Evolutionary conservation across 2,329 filamentous ascomycete species (phyloP).

Genomic region (Dactylella cylindrospora): DNA sequence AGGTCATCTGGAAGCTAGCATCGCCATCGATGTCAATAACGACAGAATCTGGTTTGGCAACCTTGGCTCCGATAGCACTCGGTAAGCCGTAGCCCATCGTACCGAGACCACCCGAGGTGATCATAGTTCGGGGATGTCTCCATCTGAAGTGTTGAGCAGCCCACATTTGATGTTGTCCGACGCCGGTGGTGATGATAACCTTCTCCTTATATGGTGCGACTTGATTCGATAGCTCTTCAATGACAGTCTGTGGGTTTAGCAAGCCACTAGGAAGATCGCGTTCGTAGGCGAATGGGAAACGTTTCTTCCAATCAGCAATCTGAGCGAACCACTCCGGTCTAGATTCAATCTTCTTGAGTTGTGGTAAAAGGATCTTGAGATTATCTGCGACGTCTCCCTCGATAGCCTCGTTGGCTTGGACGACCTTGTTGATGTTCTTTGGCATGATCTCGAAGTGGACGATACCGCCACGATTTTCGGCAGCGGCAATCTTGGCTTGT

Average conservation of each 20-base stretch:
- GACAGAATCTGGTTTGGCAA: conserved; percentile 74
- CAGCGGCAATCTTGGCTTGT: conserved; percentile 77
- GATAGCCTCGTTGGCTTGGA: conserved; percentile 91
- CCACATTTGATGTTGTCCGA: conserved; percentile 99
- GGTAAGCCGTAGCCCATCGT: conserved; percentile 97
- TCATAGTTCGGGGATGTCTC: conserved; percentile 87
- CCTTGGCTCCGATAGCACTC: conserved; percentile 92
- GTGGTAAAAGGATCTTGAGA: conserved; percentile 71
- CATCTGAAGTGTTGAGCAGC: conserved; percentile 94
- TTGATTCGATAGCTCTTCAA: conserved; percentile 84
- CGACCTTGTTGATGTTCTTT: conserved; percentile 99
- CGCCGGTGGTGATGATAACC: conserved; percentile 88
- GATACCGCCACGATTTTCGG: conserved; percentile 85
- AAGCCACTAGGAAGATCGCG: conserved; percentile 71
- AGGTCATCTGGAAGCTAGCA: conserved; percentile 98
- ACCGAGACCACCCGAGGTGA: conserved; percentile 92
- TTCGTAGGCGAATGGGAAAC: conserved; percentile 86
- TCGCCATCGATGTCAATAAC: conserved; percentile 97
- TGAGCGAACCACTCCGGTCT: conserved; percentile 84
- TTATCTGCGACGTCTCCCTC: conserved; percentile 88
- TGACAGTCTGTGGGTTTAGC: conserved; percentile 93
- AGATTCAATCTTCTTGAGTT: conserved; percentile 62
- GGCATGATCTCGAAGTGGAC: conserved; percentile 98
- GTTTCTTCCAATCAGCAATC: conserved; percentile 86
- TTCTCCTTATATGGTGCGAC: conserved; percentile 76